Conservation (phyloP, 2,329 filamentous ascomycete genomes). For the Conoideocrella luteorostrata region DNA sequence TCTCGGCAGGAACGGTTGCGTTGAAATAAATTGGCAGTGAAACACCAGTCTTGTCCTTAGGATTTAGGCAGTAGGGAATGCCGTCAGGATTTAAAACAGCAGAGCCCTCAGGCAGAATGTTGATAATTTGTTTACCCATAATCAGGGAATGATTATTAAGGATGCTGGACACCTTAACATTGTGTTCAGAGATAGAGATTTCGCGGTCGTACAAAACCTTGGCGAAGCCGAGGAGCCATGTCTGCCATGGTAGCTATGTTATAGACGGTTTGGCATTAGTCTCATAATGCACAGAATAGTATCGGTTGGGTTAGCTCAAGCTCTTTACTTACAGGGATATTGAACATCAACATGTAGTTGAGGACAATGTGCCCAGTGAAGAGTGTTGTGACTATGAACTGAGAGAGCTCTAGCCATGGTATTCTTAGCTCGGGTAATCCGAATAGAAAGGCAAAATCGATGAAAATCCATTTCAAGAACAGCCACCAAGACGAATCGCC, state of each 20-base stretch:
- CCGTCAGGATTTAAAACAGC: conserved; percentile 80
- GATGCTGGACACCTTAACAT: conserved; percentile 81
- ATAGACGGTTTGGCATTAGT: background rate
- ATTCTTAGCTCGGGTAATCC: conserved; percentile 81
- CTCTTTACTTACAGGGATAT: conserved; percentile 67
- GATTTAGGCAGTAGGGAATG: conserved; percentile 73
- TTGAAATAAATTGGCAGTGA: conserved; percentile 86
- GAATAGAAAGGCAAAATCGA: conserved; percentile 84
- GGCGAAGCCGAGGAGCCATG: conserved; percentile 64
- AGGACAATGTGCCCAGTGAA: conserved; percentile 66
- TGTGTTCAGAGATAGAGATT: conserved; percentile 85
- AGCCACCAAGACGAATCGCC: conserved; percentile 82
- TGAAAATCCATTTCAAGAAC: conserved; percentile 86
- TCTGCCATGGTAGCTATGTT: conserved; percentile 60
- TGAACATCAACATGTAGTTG: conserved; percentile 89
- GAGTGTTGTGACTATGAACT: conserved; percentile 61
- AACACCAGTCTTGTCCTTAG: conserved; percentile 50
- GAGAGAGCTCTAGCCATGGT: conserved; percentile 92
- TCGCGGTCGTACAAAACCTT: conserved; percentile 90
- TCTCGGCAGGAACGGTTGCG: conserved; percentile 79
- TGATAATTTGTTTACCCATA: conserved; percentile 92
- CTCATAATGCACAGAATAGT: background rate
- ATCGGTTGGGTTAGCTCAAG: too few relatives aligned
- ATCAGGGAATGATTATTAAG: conserved; percentile 91
- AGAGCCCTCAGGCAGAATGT: conserved; percentile 94